Base-by-base conservation (phyloP, 768 basidiomycete genomes). In the Leccinum subtestaceum region DNA sequence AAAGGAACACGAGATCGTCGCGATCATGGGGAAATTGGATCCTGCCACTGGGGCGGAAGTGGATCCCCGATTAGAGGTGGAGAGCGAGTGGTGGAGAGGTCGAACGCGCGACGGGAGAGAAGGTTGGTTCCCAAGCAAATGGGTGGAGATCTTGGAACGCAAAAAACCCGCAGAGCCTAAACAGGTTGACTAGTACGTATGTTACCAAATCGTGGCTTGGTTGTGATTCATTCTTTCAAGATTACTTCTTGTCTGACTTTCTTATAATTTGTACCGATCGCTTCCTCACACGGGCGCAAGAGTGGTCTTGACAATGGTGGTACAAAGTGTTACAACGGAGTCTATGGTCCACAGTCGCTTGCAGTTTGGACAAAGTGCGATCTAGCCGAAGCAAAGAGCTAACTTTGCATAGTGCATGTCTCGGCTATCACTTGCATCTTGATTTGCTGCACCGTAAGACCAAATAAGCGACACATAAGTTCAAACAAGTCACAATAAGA, bases 51-150 rank as follows among this genome's bases (percentile, higher is more conserved):
- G 89, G 0, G 74, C 72, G 58, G 87, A 87, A 58, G 86, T 88
- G 5, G 85, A 90, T 62, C 84, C 87, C 2, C 75, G 88, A 23
- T 76, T 87, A 19, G 79, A 85, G 55, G 70, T 77, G 25, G 76
- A 78, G 57, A 84, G 80, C 5, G 95, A 94, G 58, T 98, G 95
- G 95, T 98, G 94, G 95, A 88, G 86, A 72, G 95, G 95, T 1
- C 81, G 95, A 49, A 95, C 91, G 60, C 80, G 95, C 58, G 95
- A 97, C 63, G 95, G 95, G 0, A 80, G 88, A 64, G 87, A 91
- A 64, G 95, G 95, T 0, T 98, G 94, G 93, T 97, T 98, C 81
- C 95, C 95, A 2, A 82, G 78, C 58, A 93, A 89, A 63, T 95
- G 89, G 83, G 93, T 95, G 4, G 84, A 93, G 71, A 78, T 89